A percentile compares a stretch with the other conserved stretches of the same genome.
phyloP scores from a whole-genome alignment of 352 stramenopile genomes.

The Thraustochytrium striatum region DNA sequence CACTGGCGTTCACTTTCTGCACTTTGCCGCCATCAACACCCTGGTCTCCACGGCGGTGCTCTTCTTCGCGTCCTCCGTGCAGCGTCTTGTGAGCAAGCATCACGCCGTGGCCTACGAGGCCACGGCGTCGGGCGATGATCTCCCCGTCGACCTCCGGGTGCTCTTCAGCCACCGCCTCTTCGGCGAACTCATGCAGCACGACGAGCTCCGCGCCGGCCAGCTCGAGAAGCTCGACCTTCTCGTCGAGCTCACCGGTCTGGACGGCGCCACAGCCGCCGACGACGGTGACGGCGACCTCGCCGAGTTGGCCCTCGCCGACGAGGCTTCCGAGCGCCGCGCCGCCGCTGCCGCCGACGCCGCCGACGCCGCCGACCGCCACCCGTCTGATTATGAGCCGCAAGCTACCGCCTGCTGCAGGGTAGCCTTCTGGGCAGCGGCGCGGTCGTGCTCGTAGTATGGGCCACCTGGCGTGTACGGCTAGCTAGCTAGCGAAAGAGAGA shows the following conservation, averaged over 20 bases:
- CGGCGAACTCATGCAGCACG: background rate
- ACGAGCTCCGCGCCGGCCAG: background rate
- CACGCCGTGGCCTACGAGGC: background rate
- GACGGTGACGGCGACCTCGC: background rate
- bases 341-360: background rate
- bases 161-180: background rate
- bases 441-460: background rate
- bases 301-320: background rate
- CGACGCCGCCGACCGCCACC: background rate
- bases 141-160: background rate
- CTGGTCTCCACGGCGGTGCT: constrained; percentile 59
- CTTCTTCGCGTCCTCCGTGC: constrained; percentile 54
- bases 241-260: background rate
- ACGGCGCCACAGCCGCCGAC: background rate
- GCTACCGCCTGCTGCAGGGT: background rate
- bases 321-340: too few species aligned
- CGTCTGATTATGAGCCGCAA: background rate
- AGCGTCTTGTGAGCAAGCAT: background rate
- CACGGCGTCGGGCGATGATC: background rate
- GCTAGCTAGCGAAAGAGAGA: too few species aligned
- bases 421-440: background rate
- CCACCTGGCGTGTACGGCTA: too few species aligned
- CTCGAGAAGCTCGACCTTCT: background rate
- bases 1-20: constrained; percentile 70
- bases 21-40: constrained; percentile 65